Evolutionary conservation across 2,329 filamentous ascomycete genomes (phyloP).

Genomic region (Colletotrichum paranaense): DNA sequence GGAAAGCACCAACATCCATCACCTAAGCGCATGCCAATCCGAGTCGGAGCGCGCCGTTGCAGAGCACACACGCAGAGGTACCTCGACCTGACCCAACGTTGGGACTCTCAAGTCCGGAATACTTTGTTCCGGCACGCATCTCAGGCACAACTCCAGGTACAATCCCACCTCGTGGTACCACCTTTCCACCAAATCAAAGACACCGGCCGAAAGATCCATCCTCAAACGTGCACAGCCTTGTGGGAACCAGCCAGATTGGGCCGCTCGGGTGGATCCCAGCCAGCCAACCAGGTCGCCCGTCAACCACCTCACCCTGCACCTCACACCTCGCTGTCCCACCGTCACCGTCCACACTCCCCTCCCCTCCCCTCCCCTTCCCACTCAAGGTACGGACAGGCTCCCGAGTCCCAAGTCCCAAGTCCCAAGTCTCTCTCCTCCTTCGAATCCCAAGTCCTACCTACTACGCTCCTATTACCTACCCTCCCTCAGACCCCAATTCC

Average conservation of each 20-base stretch:
- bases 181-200: constrained; percentile 8
- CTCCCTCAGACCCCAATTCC: constrained; percentile 16
- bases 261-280: neutral
- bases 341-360: neutral
- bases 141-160: constrained; percentile 10
- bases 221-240: constrained; percentile 40
- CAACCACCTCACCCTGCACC: neutral
- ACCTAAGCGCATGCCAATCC: constrained; percentile 27
- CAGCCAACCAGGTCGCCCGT: constrained; percentile 15
- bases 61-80: constrained; percentile 9
- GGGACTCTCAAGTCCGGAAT: neutral
- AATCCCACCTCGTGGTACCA: neutral
- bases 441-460: too few species aligned
- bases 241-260: constrained; percentile 34
- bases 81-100: neutral
- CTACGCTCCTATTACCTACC: neutral
- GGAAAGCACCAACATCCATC: neutral
- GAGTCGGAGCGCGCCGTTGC: constrained; percentile 33
- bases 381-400: neutral
- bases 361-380: neutral
- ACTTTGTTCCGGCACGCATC: neutral
- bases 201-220: constrained; percentile 31
- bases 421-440: too few species aligned
- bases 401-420: neutral
- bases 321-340: neutral